Percentiles rank a stretch among this genome's conserved stretches.
Evolutionary conservation across 2,329 filamentous ascomycete species (phyloP).

Genomic region (Chalaropsis thielavioides): DNA sequence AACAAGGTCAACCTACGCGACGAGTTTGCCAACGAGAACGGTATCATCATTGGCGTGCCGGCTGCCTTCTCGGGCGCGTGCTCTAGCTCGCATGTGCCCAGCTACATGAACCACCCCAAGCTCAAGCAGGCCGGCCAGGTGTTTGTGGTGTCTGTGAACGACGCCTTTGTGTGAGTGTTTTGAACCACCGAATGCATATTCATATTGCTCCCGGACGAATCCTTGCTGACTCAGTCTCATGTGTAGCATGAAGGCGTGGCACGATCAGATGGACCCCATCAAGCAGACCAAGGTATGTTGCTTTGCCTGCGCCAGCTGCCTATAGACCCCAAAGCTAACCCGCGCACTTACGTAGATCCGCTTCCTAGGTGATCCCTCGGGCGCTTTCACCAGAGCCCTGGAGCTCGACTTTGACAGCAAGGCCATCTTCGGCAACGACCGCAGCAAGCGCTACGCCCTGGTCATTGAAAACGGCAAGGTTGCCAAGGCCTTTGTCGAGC

Average conservation of each 20-base stretch:
- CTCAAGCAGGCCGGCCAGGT: slow-evolving; percentile 69
- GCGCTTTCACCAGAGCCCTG: slow-evolving; percentile 66
- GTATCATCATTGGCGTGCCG: slow-evolving; percentile 71
- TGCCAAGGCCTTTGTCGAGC: slow-evolving; percentile 66
- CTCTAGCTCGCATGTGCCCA: slow-evolving; percentile 59
- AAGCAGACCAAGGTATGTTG: slow-evolving; percentile 60
- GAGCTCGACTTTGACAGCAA: slow-evolving; percentile 70
- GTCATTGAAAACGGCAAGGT: slow-evolving; percentile 76
- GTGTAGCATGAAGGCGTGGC: slow-evolving; percentile 78
- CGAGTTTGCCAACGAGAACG: slow-evolving; percentile 45
- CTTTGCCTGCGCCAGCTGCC: not conserved
- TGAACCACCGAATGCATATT: not conserved
- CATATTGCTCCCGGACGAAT: not conserved
- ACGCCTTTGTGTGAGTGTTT: slow-evolving; percentile 70
- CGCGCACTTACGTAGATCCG: slow-evolving; percentile 47
- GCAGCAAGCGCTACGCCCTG: slow-evolving; percentile 79
- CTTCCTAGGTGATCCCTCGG: slow-evolving; percentile 71
- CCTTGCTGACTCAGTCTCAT: not conserved
- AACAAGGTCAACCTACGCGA: slow-evolving; percentile 80
- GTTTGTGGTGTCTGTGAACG: slow-evolving; percentile 86
- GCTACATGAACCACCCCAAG: slow-evolving; percentile 67
- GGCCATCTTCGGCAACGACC: slow-evolving; percentile 64
- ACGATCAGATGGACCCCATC: slow-evolving; percentile 57
- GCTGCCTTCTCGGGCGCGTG: slow-evolving; percentile 54
- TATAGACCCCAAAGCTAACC: not conserved